Evolutionary conservation across 208 protist genomes (phyloP).

Genomic region (Porcisia deanei): DNA sequence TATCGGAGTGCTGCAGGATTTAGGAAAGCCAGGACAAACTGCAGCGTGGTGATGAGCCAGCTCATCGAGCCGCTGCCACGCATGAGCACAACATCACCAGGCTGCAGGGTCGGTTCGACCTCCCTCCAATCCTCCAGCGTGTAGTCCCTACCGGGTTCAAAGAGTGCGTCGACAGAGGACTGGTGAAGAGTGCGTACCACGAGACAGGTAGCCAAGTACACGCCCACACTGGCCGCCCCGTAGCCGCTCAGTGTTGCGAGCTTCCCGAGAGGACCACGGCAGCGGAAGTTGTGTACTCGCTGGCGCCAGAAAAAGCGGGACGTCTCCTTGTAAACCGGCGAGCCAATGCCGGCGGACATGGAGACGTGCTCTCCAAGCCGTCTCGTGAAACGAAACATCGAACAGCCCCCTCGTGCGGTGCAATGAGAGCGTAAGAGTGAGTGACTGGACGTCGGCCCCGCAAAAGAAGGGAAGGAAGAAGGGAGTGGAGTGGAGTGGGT

Average conservation of each 20-base stretch:
- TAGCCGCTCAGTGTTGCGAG: conserved; percentile 24
- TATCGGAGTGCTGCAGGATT: conserved; percentile 60
- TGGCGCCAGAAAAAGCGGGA: conserved; percentile 13
- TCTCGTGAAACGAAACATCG: conserved; percentile 7
- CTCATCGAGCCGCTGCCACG: conserved; percentile 58
- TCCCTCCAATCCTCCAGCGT: conserved; percentile 66
- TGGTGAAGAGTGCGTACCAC: conserved; percentile 38
- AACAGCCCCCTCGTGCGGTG: no score
- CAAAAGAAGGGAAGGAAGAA: background rate
- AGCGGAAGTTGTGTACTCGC: conserved; percentile 28
- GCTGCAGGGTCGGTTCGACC: conserved; percentile 71
- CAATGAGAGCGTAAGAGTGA: no score
- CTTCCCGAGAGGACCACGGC: conserved; percentile 17
- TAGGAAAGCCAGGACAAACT: conserved; percentile 50
- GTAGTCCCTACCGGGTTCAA: conserved; percentile 47
- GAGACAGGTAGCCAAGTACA: conserved; percentile 44
- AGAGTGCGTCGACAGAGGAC: conserved; percentile 37
- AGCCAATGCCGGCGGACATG: conserved; percentile 13
- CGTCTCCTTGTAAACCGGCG: conserved; percentile 1
- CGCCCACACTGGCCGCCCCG: conserved; percentile 9
- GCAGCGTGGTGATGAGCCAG: conserved; percentile 51
- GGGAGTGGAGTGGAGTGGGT: background rate
- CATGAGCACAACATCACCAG: conserved; percentile 81
- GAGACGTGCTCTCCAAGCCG: conserved; percentile 18
- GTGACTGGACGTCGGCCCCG: no score